Evolutionary conservation across 1,284 basidiomycete genomes (phyloP), one percentile per base, ranked within the genome.

Genomic region (Dichomitus squalens): DNA sequence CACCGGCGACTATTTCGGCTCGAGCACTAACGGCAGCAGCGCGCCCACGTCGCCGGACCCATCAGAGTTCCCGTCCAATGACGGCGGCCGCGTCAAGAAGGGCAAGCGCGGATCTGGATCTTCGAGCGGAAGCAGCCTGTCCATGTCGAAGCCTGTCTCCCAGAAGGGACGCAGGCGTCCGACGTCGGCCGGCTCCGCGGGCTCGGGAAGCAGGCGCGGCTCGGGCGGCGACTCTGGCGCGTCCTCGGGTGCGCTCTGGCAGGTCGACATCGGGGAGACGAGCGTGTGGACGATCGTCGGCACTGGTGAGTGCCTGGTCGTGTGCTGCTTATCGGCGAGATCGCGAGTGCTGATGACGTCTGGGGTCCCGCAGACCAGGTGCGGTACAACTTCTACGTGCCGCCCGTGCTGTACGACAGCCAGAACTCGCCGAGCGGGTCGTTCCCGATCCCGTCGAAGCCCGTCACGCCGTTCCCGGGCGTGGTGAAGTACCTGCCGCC

Each of bases 251-350:
- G 89, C 91, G 16, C 78, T 92, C 23, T 93, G 92, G 91, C 87
- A 90, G 68, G 89, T 93, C 55, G 90, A 93, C 71, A 91, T 93
- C 59, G 90, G 90, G 58, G 92, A 95, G 75, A 92, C 91, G 38
- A 92, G 92, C 70, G 89, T 95, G 36, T 96, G 94, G 94, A 95
- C 93, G 14, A 93, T 96, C 64, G 92, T 95, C 60, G 92, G 93
- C 64, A 93, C 91, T 62, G 90, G 89, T 91, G 72, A 73, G 79
- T 63, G 56, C 70, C 41, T 52, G 36, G 35, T 49, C 33, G 11
- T 61, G 29, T 31, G 29, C 5, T 31, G 44, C 46, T 33, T 31
- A 48, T 35, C 41, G 29, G 36, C 49, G 44, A 14, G 4, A 9
- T 44, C n/a, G 54, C n/a, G 36, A 36, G 23, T n/a, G 57, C 50